phyloP scores from a whole-genome alignment of 192 early-diverging fungal species.

The Podila clonocystis region DNA sequence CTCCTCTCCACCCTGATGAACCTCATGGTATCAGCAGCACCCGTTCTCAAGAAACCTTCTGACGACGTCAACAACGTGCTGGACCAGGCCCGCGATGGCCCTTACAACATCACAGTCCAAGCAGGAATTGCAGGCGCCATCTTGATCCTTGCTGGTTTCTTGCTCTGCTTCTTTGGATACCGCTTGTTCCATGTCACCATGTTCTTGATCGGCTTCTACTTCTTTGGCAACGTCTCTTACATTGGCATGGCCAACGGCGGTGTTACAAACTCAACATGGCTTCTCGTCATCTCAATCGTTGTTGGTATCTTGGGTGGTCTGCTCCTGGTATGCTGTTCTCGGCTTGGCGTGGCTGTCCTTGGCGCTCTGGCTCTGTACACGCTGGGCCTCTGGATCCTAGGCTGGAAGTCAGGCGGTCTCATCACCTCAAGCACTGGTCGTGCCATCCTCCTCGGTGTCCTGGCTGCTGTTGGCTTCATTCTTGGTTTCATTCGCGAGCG shows the following conservation, averaged over 20 bases:
- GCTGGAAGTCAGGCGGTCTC: slow-evolving; percentile 49
- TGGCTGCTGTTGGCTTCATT: slow-evolving; percentile 43
- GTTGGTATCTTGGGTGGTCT: slow-evolving; percentile 47
- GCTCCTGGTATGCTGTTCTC: slow-evolving; percentile 42
- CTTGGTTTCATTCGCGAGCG: slow-evolving; percentile 63
- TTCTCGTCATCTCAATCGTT: slow-evolving; percentile 46
- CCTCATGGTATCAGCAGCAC: slow-evolving; percentile 25
- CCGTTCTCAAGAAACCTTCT: slow-evolving; percentile 5
- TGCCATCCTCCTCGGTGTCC: slow-evolving; percentile 37
- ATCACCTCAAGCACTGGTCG: slow-evolving; percentile 44
- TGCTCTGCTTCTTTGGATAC: slow-evolving; percentile 61
- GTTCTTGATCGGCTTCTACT: slow-evolving; percentile 57
- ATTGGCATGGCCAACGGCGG: slow-evolving; percentile 58
- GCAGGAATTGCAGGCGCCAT: slow-evolving; percentile 55
- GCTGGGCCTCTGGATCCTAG: slow-evolving; percentile 55
- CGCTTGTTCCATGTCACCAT: slow-evolving; percentile 59
- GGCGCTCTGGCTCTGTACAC: slow-evolving; percentile 51
- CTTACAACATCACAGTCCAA: slow-evolving; percentile 48
- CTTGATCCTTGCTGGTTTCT: slow-evolving; percentile 52
- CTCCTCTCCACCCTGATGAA: slow-evolving; percentile 32
- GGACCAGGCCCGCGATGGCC: slow-evolving; percentile 2
- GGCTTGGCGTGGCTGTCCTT: slow-evolving; percentile 48
- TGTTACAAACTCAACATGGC: slow-evolving; percentile 34
- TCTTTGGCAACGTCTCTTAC: slow-evolving; percentile 61
- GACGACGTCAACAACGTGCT: not conserved